Evolutionary conservation across 768 basidiomycete species (phyloP), one percentile per base, ranked within the genome.

Genomic region (Omphalotus guepiniiformis): DNA sequence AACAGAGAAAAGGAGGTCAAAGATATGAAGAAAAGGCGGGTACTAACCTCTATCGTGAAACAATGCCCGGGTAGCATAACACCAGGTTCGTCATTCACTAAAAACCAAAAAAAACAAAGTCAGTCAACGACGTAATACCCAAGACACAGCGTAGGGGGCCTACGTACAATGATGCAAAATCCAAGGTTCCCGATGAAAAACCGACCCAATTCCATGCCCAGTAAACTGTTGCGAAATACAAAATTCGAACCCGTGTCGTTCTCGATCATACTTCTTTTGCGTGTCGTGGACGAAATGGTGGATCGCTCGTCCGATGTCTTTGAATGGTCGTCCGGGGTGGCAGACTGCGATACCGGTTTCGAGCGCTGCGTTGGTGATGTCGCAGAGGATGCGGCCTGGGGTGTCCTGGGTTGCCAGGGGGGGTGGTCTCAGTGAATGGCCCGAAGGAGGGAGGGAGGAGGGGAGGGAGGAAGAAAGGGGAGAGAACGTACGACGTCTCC

Each of bases 141-240:
- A 3, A 3, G n/a, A 19, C 25, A 35, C n/a, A n/a, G n/a, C n/a
- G n/a, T n/a, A n/a, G n/a, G n/a, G n/a, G 29, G 35, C 0, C 38
- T 2, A 63, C 82, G 48, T 57, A 89, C 91, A 54, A 52, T 80
- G 73, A 61, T 95, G 92, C 16, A 85, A 61, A 55, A 95, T 88
- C 83, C 84, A 93, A 0, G 93, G 93, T 16, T 78, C 70, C 26
- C 78, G 72, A 60, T 96, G 93, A 53, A 96, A 96, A 6, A 72
- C 71, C 7, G 69, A 74, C 6, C 92, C 91, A 39, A 96, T 93
- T 0, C 93, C 92, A 62, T 96, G 93, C 2, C 93, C 93, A 0
- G 78, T 78, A 53, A 93, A 88, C 38, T 85, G 76, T 5, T 74
- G 67, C 23, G 84, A 89, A 12, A 92, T 75, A 1, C 76, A 83